Base-by-base conservation (phyloP, 176 grass and related monocot species). In the Themeda triandra region DNA sequence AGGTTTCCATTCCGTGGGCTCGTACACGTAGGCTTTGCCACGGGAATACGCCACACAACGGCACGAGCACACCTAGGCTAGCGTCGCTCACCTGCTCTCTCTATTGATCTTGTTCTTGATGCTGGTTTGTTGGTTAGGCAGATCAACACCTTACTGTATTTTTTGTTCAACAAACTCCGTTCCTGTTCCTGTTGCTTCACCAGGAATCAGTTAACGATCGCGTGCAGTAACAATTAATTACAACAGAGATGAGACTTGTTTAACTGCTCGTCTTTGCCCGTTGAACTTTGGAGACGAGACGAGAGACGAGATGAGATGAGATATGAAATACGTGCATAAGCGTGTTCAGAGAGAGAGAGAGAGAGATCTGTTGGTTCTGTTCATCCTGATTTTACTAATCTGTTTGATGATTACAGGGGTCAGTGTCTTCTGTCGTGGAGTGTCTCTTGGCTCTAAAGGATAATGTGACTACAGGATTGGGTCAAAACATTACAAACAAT, bases 381-480 rank as follows among this genome's bases (percentile, higher is more conserved):
- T n/a, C n/a, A n/a, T n/a, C n/a, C n/a, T n/a, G 6, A 25, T 24
- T 84, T 66, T 88, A 59, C 71, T 37, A 23, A 11, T 86, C 13
- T 3, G 3, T 84, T 66, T 24, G 35, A 75, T 87, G 65, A 75
- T 87, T 89, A 58, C 79, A 98, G 96, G 96, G 96, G 82, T 82
- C 91, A 21, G 87, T 90, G 77, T 86, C 85, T 76, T 85, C 91
- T 83, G 84, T 98, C 53, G 91, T 98, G 72, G 86, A 92, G 42
- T 98, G 93, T 77, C 87, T 98, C 78, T 92, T 95, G 83, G 86
- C 77, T 76, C 87, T 98, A 73, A 98, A 82, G 86, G 86, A 95
- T 81, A 92, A 95, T 79, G 70, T 93, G 62, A 75, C 53, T 74
- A 49, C 80, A 78, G 91, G 67, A 78, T 73, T 45, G 46, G 73